Base-by-base conservation (phyloP, 306 rosid species). In the Mimosa pudica region DNA sequence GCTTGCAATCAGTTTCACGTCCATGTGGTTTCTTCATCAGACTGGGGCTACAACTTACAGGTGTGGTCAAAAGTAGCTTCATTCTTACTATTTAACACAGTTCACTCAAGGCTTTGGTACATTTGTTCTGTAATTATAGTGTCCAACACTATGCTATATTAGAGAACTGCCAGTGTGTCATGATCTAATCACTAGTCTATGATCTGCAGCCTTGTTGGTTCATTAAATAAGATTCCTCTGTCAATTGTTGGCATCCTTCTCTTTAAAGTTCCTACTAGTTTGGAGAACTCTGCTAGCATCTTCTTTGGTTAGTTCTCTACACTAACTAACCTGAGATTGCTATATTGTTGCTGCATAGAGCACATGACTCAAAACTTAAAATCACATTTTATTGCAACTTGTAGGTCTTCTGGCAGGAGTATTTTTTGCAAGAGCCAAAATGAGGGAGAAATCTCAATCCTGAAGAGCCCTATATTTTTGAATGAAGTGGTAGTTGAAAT, bases 1-100 rank as follows among this genome's bases (percentile, higher is more conserved):
- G 72, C 89, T 96, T 73, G 99, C 94, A 44, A 96, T 96, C 84
- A 96, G 99, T 87, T 96, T 96, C 91, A 90, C 99, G 12, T 96
- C 99, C 63, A 93, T 96, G 99, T 93, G 99, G 99, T 96, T 96
- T 90, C 99, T 96, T 88, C 99, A 91, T 86, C 98, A 96, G 83
- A 96, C 98, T 7, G 92, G 99, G 76, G 98, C 99, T 62, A 96
- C 99, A 67, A 96, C 99, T 64, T 76, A 76, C 42, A 77, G 74
- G 80, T 77, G 16, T 66, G 80, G 9, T 51, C 38, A 51, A 16
- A 51, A 52, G 49, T 12, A 57, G 10, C 48, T 41, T 54, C 30
- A 45, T 46, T 58, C 2, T 49, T 51, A 8, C 49, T 41, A 60
- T 24, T 71, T 44, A 69, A 70, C 76, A 55, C 55, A 73, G 5